Evolutionary conservation across 1,139 yeast genomes (phyloP).

Genomic region (Candida buenavistaensis): DNA sequence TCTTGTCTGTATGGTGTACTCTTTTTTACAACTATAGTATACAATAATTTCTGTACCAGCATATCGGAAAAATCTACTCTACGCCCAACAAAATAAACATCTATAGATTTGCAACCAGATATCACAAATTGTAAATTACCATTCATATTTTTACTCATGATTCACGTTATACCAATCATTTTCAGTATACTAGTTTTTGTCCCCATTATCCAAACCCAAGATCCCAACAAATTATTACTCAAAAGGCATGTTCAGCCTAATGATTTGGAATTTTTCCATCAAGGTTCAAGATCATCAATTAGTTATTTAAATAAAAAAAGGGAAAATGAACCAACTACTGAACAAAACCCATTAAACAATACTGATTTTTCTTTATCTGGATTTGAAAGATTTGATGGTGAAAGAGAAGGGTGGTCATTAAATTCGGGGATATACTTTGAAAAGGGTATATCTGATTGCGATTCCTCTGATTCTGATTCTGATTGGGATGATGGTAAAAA

Average conservation of each 20-base stretch:
- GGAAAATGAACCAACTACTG: no score
- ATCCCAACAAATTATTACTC: background rate
- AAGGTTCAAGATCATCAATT: conserved; percentile 5
- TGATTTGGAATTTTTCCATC: conserved; percentile 4
- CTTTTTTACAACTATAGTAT: conserved; percentile 3
- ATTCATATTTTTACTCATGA: no score
- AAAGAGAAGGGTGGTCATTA: conserved; percentile 1
- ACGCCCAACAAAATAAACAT: no score
- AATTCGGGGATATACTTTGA: background rate
- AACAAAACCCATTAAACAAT: background rate
- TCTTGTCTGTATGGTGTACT: conserved; percentile 2
- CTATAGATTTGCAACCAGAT: no score
- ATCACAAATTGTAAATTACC: no score
- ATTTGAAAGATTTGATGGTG: conserved; percentile 12
- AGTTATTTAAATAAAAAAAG: conserved; percentile 4
- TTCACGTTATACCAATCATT: background rate
- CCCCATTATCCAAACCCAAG: background rate
- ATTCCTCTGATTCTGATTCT: conserved; percentile 1
- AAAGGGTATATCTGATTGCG: background rate
- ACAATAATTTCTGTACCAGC: background rate
- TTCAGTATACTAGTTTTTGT: background rate
- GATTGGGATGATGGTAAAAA: background rate
- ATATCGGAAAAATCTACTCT: conserved; percentile 5
- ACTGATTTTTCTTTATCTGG: conserved; percentile 4
- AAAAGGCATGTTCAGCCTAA: conserved; percentile 6